phyloP scores from a whole-genome alignment of 345 rosid species.

The Syzygium aromaticum region DNA sequence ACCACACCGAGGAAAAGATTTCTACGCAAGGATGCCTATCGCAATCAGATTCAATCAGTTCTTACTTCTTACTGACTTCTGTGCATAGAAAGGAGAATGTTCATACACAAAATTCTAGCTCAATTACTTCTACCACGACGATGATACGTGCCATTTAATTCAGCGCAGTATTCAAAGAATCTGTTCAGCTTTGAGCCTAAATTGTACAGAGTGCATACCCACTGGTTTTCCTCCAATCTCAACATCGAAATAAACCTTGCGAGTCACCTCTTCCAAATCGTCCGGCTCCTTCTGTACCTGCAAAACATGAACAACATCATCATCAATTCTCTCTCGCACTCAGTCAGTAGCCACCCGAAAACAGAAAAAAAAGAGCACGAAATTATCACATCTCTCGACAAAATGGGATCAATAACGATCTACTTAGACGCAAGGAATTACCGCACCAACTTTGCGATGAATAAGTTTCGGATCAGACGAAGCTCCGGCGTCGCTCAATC shows the following conservation, averaged over 20 bases:
- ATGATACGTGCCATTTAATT: background rate
- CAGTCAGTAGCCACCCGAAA: background rate
- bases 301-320: background rate
- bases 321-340: background rate
- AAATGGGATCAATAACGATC: background rate
- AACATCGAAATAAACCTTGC: slow-evolving; percentile 82
- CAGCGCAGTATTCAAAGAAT: background rate
- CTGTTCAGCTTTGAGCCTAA: background rate
- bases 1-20: background rate
- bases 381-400: background rate
- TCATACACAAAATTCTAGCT: background rate
- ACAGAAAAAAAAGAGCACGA: background rate
- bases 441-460: slow-evolving; percentile 20
- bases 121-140: background rate
- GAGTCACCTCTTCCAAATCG: slow-evolving; percentile 58
- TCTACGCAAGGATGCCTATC: background rate
- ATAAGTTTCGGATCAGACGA: slow-evolving; percentile 23
- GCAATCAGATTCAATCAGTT: background rate
- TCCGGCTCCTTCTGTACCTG: slow-evolving; percentile 34
- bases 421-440: background rate
- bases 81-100: background rate
- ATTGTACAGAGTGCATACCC: slow-evolving; percentile 27
- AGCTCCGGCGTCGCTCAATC: slow-evolving; percentile 39
- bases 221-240: slow-evolving; percentile 77
- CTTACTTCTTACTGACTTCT: background rate